These are phyloP conservation scores for Solanum gandarillasii DNA, from an alignment of 257 asterid genomes.

Conservation along the genomic window DNA sequence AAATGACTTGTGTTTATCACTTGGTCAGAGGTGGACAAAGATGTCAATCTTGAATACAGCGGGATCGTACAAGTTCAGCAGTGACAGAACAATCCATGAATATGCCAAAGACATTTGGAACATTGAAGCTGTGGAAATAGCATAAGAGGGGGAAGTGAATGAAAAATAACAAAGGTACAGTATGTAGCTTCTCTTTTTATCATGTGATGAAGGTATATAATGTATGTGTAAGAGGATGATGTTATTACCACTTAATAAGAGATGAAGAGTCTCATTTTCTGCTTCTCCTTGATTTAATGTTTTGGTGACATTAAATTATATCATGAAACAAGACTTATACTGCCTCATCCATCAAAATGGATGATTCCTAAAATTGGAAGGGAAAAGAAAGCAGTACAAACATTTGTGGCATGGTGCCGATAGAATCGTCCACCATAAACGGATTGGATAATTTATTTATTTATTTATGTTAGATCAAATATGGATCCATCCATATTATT, in stretches of 20 bases:
- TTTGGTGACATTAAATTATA: not conserved
- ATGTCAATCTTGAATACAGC: constrained; percentile 85
- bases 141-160: not conserved
- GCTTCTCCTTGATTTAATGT: not conserved
- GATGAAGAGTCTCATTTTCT: not conserved
- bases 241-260: not conserved
- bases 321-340: not conserved
- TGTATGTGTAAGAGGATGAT: not conserved
- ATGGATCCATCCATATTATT: too few species aligned
- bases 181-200: not conserved
- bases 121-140: constrained; percentile 38
- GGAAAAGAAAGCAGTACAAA: not conserved
- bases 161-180: not conserved
- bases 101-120: constrained; percentile 78
- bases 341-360: not conserved
- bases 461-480: too few species aligned
- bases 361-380: not conserved
- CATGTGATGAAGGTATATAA: not conserved
- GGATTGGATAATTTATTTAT: too few species aligned
- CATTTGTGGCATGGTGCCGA: not conserved
- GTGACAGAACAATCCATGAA: constrained; percentile 70
- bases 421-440: not conserved
- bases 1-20: not conserved
- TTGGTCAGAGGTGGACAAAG: constrained; percentile 61
- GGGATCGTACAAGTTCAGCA: constrained; percentile 78